A percentile compares a stretch with the other conserved stretches of the same genome.
Evolutionary conservation across 2,329 filamentous ascomycete species (phyloP).

Genomic region (Sphaceloma murrayae): DNA sequence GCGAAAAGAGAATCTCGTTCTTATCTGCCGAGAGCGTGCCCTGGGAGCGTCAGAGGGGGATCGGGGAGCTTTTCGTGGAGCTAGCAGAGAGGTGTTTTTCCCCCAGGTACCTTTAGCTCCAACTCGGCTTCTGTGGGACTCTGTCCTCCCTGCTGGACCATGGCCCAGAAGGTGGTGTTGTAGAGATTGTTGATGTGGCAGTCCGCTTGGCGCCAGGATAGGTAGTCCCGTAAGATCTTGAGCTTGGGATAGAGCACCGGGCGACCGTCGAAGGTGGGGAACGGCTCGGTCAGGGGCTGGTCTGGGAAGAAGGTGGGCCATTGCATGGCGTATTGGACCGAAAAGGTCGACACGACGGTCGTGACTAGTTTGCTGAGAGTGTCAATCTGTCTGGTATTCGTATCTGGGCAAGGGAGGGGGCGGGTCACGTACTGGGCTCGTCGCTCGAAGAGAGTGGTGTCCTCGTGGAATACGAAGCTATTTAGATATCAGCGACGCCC

Average conservation of each 20-base stretch:
- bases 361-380: conserved; percentile 72
- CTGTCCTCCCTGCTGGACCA: conserved; percentile 70
- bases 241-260: conserved; percentile 82
- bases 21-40: conserved; percentile 81
- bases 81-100: no score
- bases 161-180: conserved; percentile 91
- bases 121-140: conserved; percentile 70
- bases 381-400: no score
- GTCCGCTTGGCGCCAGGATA: conserved; percentile 95
- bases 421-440: conserved; percentile 55
- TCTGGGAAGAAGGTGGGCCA: conserved; percentile 71
- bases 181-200: conserved; percentile 99
- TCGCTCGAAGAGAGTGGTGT: conserved; percentile 73
- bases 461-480: conserved; percentile 83
- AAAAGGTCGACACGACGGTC: conserved; percentile 87
- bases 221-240: conserved; percentile 79
- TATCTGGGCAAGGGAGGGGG: no score
- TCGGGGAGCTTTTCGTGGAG: no score
- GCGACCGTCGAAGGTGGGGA: conserved; percentile 87
- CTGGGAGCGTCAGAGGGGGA: conserved; percentile 43
- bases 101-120: conserved; percentile 58
- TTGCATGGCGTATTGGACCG: conserved; percentile 73
- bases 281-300: conserved; percentile 57
- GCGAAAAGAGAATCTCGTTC: conserved; percentile 87
- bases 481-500: conserved; percentile 9